These are phyloP conservation scores for Pneumocystis sp. DNA, from an alignment of 1,139 yeast species.

Conservation along the genomic window DNA sequence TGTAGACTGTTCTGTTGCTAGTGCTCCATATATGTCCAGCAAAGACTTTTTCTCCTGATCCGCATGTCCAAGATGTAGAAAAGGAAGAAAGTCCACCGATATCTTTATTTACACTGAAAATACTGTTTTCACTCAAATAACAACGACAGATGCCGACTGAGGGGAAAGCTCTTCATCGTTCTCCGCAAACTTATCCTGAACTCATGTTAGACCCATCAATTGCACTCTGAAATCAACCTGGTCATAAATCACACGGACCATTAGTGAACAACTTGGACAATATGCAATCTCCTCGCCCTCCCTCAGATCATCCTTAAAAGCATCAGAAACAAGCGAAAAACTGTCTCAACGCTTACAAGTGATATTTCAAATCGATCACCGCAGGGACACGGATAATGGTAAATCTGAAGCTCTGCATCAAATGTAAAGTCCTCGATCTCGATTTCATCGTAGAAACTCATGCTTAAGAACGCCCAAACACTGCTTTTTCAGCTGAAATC, in stretches of 20 bases:
- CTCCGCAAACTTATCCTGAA: not conserved
- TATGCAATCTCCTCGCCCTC: slow-evolving; percentile 86
- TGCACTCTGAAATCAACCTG: slow-evolving; percentile 1
- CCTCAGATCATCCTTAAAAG: slow-evolving; percentile 40
- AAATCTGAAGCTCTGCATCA: slow-evolving; percentile 62
- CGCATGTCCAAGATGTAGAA: not conserved
- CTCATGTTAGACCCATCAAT: not conserved
- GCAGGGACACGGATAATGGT: slow-evolving; percentile 96
- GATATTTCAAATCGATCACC: slow-evolving; percentile 86
- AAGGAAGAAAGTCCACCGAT: not conserved
- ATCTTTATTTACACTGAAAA: not conserved
- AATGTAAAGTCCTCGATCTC: slow-evolving; percentile 94
- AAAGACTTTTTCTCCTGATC: no score
- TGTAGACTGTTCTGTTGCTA: no score
- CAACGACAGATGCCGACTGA: not conserved
- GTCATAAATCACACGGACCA: slow-evolving; percentile 85
- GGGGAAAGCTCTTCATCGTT: not conserved
- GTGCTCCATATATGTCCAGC: no score
- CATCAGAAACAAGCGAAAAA: not conserved
- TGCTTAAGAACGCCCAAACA: slow-evolving; percentile 5
- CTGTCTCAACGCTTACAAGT: slow-evolving; percentile 31
- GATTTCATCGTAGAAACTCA: slow-evolving; percentile 73
- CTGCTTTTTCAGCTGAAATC: slow-evolving; percentile 3
- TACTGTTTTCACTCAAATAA: not conserved
- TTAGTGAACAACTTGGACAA: slow-evolving; percentile 88